Conservation (phyloP, 495 filamentous ascomycete species). For the Daldinia caldariorum region DNA sequence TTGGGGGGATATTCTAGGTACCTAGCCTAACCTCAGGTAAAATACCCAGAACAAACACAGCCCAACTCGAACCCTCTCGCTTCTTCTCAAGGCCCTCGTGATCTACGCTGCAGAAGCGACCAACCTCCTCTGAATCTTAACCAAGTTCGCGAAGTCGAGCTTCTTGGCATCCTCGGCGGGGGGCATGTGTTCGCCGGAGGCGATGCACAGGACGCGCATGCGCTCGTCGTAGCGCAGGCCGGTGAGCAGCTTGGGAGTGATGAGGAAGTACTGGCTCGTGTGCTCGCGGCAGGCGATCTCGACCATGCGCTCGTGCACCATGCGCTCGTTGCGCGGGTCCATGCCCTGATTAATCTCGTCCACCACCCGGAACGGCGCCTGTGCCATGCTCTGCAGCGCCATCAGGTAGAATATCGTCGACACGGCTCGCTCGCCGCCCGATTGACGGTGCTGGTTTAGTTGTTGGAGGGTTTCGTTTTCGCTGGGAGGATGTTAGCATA, state of each 20-base stretch:
- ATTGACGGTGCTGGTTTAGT: conserved; percentile 91
- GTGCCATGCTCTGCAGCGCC: conserved; percentile 93
- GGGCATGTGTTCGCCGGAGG: conserved; percentile 91
- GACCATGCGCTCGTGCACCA: conserved; percentile 97
- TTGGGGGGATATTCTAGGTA: background rate
- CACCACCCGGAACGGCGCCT: conserved; percentile 97
- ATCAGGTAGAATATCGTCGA: conserved; percentile 99
- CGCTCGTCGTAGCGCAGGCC: conserved; percentile 84
- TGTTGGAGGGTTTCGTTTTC: conserved; percentile 84
- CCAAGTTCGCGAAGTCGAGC: conserved; percentile 66
- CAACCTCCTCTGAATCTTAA: conserved; percentile 56
- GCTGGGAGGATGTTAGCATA: conserved; percentile 49
- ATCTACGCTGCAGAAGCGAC: conserved; percentile 41
- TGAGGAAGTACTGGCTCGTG: conserved; percentile 86
- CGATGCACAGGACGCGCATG: conserved; percentile 95
- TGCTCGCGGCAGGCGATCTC: conserved; percentile 86
- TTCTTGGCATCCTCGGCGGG: conserved; percentile 55
- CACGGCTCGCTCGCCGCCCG: conserved; percentile 94
- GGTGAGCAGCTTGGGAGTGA: conserved; percentile 94
- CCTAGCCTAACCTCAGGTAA: no score
- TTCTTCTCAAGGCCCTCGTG: no score
- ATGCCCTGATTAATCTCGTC: conserved; percentile 99
- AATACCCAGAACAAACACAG: no score
- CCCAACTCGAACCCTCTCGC: no score
- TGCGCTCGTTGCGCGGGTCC: conserved; percentile 97